Evolutionary conservation across 2,329 filamentous ascomycete species (phyloP).

Genomic region (Berkeleyomyces basicola): DNA sequence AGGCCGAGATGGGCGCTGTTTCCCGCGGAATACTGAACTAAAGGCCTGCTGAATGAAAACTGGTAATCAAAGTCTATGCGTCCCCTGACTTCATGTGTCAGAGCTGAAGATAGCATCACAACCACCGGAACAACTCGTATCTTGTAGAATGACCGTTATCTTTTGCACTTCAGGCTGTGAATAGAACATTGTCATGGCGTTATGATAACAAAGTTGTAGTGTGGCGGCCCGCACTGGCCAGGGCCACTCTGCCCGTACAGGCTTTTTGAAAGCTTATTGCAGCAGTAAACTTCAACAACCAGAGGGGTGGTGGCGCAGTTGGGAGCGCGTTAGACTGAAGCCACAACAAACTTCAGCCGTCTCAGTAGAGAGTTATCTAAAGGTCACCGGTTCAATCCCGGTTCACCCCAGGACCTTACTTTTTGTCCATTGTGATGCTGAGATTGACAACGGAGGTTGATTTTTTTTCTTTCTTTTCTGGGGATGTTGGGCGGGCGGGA

Average conservation of each 20-base stretch:
- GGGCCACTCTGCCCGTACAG: background rate
- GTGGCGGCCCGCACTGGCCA: too few species aligned
- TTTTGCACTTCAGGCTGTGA: background rate
- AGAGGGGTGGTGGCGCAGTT: constrained; percentile 13
- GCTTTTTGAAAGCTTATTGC: background rate
- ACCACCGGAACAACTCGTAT: background rate
- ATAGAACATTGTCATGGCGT: background rate
- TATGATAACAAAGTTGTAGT: background rate
- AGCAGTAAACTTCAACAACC: background rate
- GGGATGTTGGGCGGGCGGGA: too few species aligned
- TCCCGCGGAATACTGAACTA: background rate
- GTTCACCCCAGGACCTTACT: constrained; percentile 13
- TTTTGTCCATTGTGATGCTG: too few species aligned
- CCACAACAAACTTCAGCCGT: constrained; percentile 10
- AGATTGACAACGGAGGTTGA: too few species aligned
- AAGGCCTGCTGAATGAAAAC: too few species aligned
- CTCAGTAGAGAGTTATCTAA: constrained; percentile 9
- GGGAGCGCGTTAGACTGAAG: constrained; percentile 14
- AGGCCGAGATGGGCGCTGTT: background rate
- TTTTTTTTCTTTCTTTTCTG: too few species aligned
- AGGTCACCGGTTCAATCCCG: constrained; percentile 14
- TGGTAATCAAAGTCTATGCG: too few species aligned
- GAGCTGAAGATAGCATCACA: too few species aligned
- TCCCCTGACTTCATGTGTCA: too few species aligned
- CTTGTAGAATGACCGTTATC: background rate